These are phyloP conservation scores for Clonostachys chloroleuca DNA, from an alignment of 2,329 filamentous ascomycete species.

Conservation along the genomic window DNA sequence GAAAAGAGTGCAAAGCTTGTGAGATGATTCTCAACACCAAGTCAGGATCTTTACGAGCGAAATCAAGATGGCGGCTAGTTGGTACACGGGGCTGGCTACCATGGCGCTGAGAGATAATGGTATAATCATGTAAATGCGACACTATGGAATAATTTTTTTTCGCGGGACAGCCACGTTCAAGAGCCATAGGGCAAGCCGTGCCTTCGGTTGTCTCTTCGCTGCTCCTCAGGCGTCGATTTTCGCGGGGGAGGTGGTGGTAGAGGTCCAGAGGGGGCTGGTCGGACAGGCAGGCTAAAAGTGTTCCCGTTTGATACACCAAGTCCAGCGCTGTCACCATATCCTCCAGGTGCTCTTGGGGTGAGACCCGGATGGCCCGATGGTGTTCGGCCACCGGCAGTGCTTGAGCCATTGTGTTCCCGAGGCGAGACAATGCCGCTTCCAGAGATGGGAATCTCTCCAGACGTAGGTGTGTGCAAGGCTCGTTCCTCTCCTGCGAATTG, in stretches of 20 bases:
- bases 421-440: slow-evolving; percentile 51
- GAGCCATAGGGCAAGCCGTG: too few species aligned
- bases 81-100: too few species aligned
- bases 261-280: slow-evolving; percentile 53
- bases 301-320: slow-evolving; percentile 27
- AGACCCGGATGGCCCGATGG: slow-evolving; percentile 43
- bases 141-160: too few species aligned
- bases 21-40: too few species aligned
- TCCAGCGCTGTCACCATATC: slow-evolving; percentile 28
- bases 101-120: too few species aligned
- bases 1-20: too few species aligned
- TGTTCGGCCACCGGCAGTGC: slow-evolving; percentile 41
- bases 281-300: slow-evolving; percentile 61
- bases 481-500: slow-evolving; percentile 29
- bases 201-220: slow-evolving; percentile 37
- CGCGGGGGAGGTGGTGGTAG: slow-evolving; percentile 57
- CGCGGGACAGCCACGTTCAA: too few species aligned
- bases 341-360: slow-evolving; percentile 38
- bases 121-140: too few species aligned
- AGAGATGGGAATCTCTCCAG: slow-evolving; percentile 67
- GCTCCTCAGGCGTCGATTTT: slow-evolving; percentile 51
- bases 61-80: too few species aligned
- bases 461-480: slow-evolving; percentile 58
- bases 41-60: too few species aligned
- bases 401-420: slow-evolving; percentile 40